Evolutionary conservation across 768 basidiomycete species (phyloP), one percentile per base, ranked within the genome.

Genomic region (Mycena galericulata): DNA sequence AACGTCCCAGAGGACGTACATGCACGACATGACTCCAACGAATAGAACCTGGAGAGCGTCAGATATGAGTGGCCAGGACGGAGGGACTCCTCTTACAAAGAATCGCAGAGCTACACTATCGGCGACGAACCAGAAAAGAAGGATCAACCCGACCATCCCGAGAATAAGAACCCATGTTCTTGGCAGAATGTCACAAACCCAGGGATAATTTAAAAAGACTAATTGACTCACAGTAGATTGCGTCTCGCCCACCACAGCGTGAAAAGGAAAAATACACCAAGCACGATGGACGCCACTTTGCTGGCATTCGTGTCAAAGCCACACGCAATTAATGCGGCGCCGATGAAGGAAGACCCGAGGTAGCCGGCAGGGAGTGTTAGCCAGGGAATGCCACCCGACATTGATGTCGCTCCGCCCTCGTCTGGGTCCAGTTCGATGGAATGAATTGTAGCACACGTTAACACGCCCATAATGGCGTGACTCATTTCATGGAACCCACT

Each of bases 301-400:
- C 91, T 92, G 4, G 96, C 96, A 70, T 93, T 90, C 50, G 93
- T 95, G 78, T 96, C 88, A 76, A 96, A 96, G 15, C 94, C 95
- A 69, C 93, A 95, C 15, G 94, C 88, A 65, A 98, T 96, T 43
- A 98, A 83, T 47, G 87, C 86, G 2, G 94, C 96, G 27, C 96
- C 96, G 58, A 97, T 94, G 74, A 97, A 83, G 5, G 91, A 90
- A 6, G 93, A 92, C 34, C 95, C 94, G 47, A 95, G 88, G 77
- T 95, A 94, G 64, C 95, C 95, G 24, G 86, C 86, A 1, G 94
- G 93, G 4, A 95, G 86, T 0, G 95, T 95, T 26, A 95, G 78
- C 87, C 90, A 93, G 24, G 87, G 82, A 45, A 96, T 88, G 0
- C 95, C 96, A 30, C 95, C 95, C 18, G 91, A 90, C 95, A 97